These are phyloP conservation scores for Prunus yedoensis DNA, from an alignment of 331 rosid genomes.

Conservation along the genomic window DNA sequence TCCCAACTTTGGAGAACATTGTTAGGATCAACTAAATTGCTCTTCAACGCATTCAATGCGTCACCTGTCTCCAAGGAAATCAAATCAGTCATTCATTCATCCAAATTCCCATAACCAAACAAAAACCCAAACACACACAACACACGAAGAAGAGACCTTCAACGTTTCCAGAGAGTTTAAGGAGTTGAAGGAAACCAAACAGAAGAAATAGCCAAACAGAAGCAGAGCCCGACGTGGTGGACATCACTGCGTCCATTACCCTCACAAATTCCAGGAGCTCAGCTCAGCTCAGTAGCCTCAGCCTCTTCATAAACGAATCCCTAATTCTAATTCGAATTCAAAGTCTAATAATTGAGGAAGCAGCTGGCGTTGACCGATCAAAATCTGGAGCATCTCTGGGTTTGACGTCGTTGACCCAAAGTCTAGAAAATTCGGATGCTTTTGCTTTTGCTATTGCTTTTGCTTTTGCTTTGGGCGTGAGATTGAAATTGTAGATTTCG, in stretches of 20 bases:
- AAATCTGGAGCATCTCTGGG: constrained; percentile 1
- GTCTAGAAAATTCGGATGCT: background rate
- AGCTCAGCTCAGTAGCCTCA: background rate
- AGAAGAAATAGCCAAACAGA: constrained; percentile 32
- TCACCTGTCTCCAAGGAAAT: constrained; percentile 54
- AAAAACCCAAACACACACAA: background rate
- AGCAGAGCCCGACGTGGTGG: constrained; percentile 25
- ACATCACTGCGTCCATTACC: constrained; percentile 24
- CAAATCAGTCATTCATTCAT: constrained; percentile 14
- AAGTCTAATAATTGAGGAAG: background rate
- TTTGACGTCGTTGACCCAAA: background rate
- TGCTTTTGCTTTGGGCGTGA: background rate
- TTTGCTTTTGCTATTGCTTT: background rate
- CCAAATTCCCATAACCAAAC: background rate
- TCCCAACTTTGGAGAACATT: constrained; percentile 97
- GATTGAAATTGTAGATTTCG: background rate
- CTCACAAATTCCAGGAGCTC: background rate
- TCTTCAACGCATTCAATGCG: constrained; percentile 73
- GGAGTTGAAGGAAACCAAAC: constrained; percentile 10
- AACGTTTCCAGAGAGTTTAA: background rate
- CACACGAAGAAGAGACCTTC: background rate
- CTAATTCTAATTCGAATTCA: background rate
- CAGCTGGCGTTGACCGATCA: constrained; percentile 10
- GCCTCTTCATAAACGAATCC: constrained; percentile 1
- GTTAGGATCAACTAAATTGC: constrained; percentile 73